Evolutionary conservation across 1,284 basidiomycete species (phyloP), one percentile per base, ranked within the genome.

Genomic region (Heterobasidion parviporum): DNA sequence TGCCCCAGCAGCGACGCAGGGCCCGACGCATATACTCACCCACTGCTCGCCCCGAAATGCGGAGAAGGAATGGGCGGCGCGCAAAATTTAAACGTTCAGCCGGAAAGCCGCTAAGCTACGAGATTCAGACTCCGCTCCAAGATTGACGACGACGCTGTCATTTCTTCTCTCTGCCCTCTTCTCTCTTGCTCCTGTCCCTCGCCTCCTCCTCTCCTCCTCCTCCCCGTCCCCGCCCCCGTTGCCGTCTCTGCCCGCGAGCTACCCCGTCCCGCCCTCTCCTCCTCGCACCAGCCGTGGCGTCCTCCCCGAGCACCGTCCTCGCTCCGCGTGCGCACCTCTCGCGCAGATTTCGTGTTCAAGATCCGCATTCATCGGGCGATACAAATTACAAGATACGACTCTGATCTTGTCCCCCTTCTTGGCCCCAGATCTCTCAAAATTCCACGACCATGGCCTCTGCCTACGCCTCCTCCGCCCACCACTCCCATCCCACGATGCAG

Each of bases 401-500:
- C 20, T 46, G 53, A 54, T 54, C 53, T 54, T 32, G 49, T 45
- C 51, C 36, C 51, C 35, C 36, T 52, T 43, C 51, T 33, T 33
- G 46, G 46, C 18, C 38, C 26, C 12, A 52, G 51, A 52, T 52
- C 51, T 26, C 15, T 35, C 41, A 52, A 52, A 38, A 43, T 52
- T 44, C 62, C 41, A 36, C 26, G n/a, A 32, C 57, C 58, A 71
- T 70, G 69, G 67, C 67, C 67, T 61, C 69, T 61, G 57, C 69
- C 54, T 64, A 67, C 53, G 59, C 63, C 57, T 65, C 68, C 49
- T 63, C 62, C 55, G 57, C 66, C 44, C 63, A 44, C 68, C 71
- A 32, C 68, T 68, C 50, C 67, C 69, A 48, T 41, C 71, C 75
- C 56, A 69, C 67, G 58, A 54, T 63, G 56, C 59, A 63, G 57